Evolutionary conservation across 2,329 filamentous ascomycete species (phyloP), one percentile per base, ranked within the genome.

Genomic region (Botrytis byssoidea): DNA sequence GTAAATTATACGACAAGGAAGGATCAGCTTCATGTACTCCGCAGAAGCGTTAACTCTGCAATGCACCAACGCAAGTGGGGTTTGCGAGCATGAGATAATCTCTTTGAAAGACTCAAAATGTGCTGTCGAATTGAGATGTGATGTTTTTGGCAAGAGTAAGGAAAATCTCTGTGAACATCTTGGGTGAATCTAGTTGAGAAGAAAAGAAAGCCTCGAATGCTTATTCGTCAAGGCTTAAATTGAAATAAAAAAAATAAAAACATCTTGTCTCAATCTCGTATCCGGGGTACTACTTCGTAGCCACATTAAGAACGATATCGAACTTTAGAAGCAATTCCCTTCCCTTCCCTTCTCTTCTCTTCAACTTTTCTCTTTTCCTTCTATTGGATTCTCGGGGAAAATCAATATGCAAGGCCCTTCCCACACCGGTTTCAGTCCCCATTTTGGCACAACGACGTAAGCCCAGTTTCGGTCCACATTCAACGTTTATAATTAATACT

Each of bases 351-450:
- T 9, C 37, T 37, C 37, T 55, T n/a, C 51, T 16, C 51, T 55
- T 1, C 25, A 37, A 9, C 40, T 57, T 68, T 55, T 48, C 22
- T 55, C 20, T 22, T 46, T 40, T 9, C 4, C 65, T 59, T 57
- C 70, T 25, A 67, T 67, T 72, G 61, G 70, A 72, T 72, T 29
- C 46, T 42, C 60, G 70, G 61, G 46, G 61, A 59, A 55, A 72
- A 66, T 57, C 14, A 35, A 42, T n/a, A 35, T 57, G 44, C 57
- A 37, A 55, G 70, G 61, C 29, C 60, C 70, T 55, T 71, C 40
- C 32, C 60, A 64, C 60, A 22, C 70, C 37, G 70, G 44, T 57
- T 72, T 67, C 59, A 37, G 60, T 8, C 40, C 59, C 35, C 59
- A 55, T 20, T 14, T 66, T 2, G 44, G 44, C 29, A 22, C 37